Evolutionary conservation across 805 yeast genomes (phyloP).

Genomic region (Saccharomycopsis malanga): DNA sequence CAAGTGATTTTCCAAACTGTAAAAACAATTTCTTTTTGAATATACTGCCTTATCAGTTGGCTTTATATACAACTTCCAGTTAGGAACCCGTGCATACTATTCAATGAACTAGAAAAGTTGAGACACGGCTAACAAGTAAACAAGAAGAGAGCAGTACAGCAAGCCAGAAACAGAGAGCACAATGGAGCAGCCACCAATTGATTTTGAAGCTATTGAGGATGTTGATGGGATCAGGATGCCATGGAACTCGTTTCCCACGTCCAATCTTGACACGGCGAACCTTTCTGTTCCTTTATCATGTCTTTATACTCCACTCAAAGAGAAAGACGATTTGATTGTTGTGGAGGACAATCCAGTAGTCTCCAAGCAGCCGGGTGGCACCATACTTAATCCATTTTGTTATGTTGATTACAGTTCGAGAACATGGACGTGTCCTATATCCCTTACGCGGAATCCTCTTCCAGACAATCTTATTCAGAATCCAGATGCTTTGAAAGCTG

Average conservation of each 20-base stretch:
- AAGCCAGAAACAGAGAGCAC: no score
- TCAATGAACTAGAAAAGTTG: no score
- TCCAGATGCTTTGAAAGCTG: conserved; percentile 29
- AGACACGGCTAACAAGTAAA: no score
- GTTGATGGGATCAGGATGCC: conserved; percentile 63
- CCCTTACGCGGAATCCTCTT: conserved; percentile 44
- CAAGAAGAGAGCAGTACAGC: no score
- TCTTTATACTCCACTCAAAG: conserved; percentile 49
- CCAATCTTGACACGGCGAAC: conserved; percentile 49
- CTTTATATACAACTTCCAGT: no score
- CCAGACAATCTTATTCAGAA: conserved; percentile 42
- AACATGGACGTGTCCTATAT: conserved; percentile 50
- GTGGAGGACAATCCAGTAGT: conserved; percentile 45
- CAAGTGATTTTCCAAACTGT: no score
- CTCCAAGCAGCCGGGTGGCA: conserved; percentile 40
- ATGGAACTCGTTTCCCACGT: conserved; percentile 65
- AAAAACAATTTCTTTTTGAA: no score
- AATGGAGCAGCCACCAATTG: conserved; percentile 22
- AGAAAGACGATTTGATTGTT: conserved; percentile 45
- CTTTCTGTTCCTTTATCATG: conserved; percentile 56
- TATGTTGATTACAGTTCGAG: conserved; percentile 45
- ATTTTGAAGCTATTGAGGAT: conserved; percentile 55
- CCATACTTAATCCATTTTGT: conserved; percentile 50
- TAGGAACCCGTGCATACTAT: no score
- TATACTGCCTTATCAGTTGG: no score